Evolutionary conservation across 129 eudicot species (phyloP), one percentile per base, ranked within the genome.

Genomic region (Rutidosis leptorrhynchoides): DNA sequence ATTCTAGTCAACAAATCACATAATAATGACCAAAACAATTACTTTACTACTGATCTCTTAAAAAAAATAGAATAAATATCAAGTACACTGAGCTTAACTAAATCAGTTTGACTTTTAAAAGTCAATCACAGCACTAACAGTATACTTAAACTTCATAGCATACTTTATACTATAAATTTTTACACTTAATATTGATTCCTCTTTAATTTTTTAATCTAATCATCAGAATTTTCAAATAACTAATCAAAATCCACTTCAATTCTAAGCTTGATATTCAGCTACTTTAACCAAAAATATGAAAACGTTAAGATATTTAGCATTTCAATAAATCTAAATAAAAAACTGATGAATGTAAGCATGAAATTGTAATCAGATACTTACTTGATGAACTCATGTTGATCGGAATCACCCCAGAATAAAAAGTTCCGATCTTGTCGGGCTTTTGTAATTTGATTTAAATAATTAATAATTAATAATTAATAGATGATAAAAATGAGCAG

Each of bases 311-410:
- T 35, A 33, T 58, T 25, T 19, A 69, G 64, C 57, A 71, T 48
- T 48, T 46, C 29, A 23, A 45, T 26, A 60, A 59, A 19, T 60
- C 45, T 24, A 20, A 71, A 49, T 28, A 3, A 23, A n/a, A 49
- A 60, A 12, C 17, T 16, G 58, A 30, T 12, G 46, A 40, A 40
- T 40, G 3, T 40, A 12, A 40, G 12, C 46, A 9, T 40, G 46
- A 3, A 40, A 40, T 8, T 40, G n/a, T 40, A 11, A 40, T 40
- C n/a, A 24, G 77, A 64, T 61, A 71, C 71, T 73, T 73, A 73
- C 78, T 26, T 16, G 78, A 56, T 64, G 78, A 73, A 64, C 15
- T 64, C 78, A 73, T 73, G 66, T 10, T 65, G 75, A 45, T 71
- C 16, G 12, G 55, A 55, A 49, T 49, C 55, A 49, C 55, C 23